Base-by-base conservation (phyloP, 805 yeast genomes). In the Helenozyma rhizophorensis region DNA sequence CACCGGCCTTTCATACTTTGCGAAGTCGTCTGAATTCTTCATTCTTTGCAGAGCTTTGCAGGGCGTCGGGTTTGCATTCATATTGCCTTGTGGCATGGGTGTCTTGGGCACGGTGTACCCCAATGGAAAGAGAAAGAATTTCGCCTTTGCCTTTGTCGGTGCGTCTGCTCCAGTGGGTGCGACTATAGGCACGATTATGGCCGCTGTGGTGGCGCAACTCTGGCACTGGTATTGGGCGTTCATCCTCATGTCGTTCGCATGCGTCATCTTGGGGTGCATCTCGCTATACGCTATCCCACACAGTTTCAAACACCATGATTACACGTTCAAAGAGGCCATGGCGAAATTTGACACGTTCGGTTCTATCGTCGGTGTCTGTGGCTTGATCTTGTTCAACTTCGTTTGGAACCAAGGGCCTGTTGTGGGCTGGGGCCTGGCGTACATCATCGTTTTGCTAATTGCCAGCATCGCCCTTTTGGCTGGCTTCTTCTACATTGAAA, bases 371-470 rank as follows among this genome's bases (percentile, higher is more conserved):
- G 89, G 85, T 3, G 71, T 83, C 4, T 36, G 59, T 5, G 86
- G 85, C 0, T 54, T 84, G 29, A 65, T 81, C 2, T 51, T 83
- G 21, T 64, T 84, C 51, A 82, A 79, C 44, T 77, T 83, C 50
- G 75, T 76, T 2, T 76, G 86, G 77, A 83, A 80, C 46, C 88
- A 84, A 51, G 90, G 83, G 2, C 85, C 90, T 0, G 67, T 72
- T 4, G 80, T 62, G 2, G 86, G 89, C 14, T 83, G 90, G 90
- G 45, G 56, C 9, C 51, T 49, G 2, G 69, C 79, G 1, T 83
- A 82, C 43, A 71, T 79, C 25, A 72, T 78, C 25, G 76, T 65
- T 0, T 50, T 83, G 9, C 56, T 82, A 18, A 60, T 79, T 1
- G 50, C 81, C 4, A 76, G 87, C 0, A 45, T 82, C 8, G 43